Base-by-base conservation (phyloP, 1,284 basidiomycete species). In the Apiotrichum akiyoshidainum region DNA sequence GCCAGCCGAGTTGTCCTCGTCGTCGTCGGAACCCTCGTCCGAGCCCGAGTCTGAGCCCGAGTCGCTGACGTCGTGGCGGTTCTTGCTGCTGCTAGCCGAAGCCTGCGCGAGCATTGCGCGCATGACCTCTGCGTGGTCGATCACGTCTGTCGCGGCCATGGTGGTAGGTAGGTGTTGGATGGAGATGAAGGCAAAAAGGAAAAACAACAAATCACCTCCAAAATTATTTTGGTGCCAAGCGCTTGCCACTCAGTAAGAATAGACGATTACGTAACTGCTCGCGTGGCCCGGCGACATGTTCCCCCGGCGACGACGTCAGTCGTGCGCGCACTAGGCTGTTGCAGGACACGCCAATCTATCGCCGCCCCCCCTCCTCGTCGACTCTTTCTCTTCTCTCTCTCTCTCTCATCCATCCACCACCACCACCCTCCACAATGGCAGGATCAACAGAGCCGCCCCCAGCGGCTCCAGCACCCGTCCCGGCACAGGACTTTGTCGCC, bases 51-150 rank as follows among this genome's bases (percentile, higher is more conserved):
- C 52, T 2, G 51, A 50, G n/a, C 55, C 47, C 11, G 37, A 37
- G 33, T 60, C 59, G 8, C 46, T 57, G 39, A 16, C 35, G n/a
- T 45, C 48, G 42, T n/a, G n/a, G n/a, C n/a, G n/a, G n/a, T n/a
- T n/a, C n/a, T 59, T 59, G 17, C 57, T 61, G 31, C 60, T 67
- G 41, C 33, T 49, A 8, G 66, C 31, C 62, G 67, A 37, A 64
- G 73, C 68, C 52, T 83, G 83, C 45, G 68, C 68, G 58, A 71
- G 54, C 73, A 77, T 75, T 1, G 72, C 64, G 53, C 64, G 60
- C 69, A 77, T 65, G 16, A 77, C 66, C 55, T 72, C 73, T 37
- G 57, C 60, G 45, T 67, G 71, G 58, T 77, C 75, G 35, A 77
- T 61, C n/a, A 63, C 39, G 22, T 44, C 54, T 44, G 46, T 37